Base-by-base conservation (phyloP, 495 filamentous ascomycete genomes). In the Penicillium maclennaniae region DNA sequence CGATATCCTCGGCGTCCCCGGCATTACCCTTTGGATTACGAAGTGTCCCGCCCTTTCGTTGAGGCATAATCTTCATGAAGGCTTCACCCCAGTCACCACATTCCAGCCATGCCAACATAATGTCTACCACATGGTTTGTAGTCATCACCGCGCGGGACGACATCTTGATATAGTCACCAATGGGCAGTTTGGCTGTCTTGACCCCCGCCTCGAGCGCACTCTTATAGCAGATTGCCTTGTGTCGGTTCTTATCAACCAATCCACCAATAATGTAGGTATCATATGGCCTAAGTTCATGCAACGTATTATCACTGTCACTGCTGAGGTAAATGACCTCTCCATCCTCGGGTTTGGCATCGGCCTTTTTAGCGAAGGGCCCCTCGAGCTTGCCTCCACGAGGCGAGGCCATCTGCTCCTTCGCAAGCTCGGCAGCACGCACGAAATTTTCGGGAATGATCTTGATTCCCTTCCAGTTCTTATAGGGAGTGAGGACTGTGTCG, bases 121-220 rank as follows among this genome's bases (percentile, higher is more conserved):
- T 97, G 68, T 97, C 93, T 39, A 88, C 78, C 0, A 99, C 93
- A 62, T 99, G 93, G 62, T 97, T 97, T 12, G 91, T 95, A 6
- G 91, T 83, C 40, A 99, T 70, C 3, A 99, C 87, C 51, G 82
- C 80, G 14, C 93, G 83, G 52, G 85, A 88, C 25, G 83, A 72
- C 90, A 99, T 95, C 47, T 87, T 76, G 76, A 99, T 86, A 58
- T 87, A 97, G 16, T 97, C 83, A 2, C 90, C 88, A 61, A 99
- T 97, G 0, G 93, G 93, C 20, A 99, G 66, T 67, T 88, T 92
- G 0, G 92, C 93, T 0, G 92, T 97, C 38, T 84, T 83, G 51
- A 97, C 81, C 0, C 88, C 88, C 61, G 76, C 75, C 37, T 86
- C 81, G 47, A 77, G 74, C 0, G 95, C 93, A 38, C 84, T 77